Evolutionary conservation across 495 filamentous ascomycete genomes (phyloP), one percentile per base, ranked within the genome.

Genomic region (Trichodelitschia bisporula): DNA sequence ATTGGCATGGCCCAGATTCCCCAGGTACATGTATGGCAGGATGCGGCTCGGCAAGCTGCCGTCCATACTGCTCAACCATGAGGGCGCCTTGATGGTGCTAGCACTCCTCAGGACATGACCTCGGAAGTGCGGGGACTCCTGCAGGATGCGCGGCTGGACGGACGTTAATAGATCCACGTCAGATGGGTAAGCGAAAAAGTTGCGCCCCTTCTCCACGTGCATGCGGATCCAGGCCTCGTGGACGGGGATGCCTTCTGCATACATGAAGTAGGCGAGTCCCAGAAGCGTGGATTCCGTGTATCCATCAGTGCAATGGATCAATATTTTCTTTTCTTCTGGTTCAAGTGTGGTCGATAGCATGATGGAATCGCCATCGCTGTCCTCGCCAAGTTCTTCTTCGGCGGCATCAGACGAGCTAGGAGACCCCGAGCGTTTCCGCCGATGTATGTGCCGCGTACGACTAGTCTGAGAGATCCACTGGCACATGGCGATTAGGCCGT

Each of bases 241-340:
- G 0, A 76, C 65, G 0, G 84, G 69, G 5, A 74, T 56, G 4
- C 77, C 76, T 33, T 89, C 74, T 18, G 76, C 69, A 46, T 76
- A 95, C 62, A 84, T 90, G 48, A 69, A 74, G 49, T 93, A 97
- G 14, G 84, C 77, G 19, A 95, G 61, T 8, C 60, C 79, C 3
- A 97, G 58, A 31, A 95, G 53, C 1, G 84, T 77, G 5, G 73
- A 83, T 45, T 97, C 86, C 4, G 86, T 97, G 47, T 97, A 97
- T 15, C 86, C 86, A 52, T 97, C 86, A 1, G 72, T 68, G 47
- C 86, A 93, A 47, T 93, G 80, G 19, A 97, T 77, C 19, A 93
- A 59, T 18, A 93, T 66, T 46, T 66, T 76, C 23, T 29, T 19
- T 10, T 9, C 10, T 9, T 11, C 18, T 12, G 50, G 41, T 26